These are phyloP conservation scores for Cyberlindnera samutprakarnensis DNA, from an alignment of 805 yeast genomes.

Conservation along the genomic window DNA sequence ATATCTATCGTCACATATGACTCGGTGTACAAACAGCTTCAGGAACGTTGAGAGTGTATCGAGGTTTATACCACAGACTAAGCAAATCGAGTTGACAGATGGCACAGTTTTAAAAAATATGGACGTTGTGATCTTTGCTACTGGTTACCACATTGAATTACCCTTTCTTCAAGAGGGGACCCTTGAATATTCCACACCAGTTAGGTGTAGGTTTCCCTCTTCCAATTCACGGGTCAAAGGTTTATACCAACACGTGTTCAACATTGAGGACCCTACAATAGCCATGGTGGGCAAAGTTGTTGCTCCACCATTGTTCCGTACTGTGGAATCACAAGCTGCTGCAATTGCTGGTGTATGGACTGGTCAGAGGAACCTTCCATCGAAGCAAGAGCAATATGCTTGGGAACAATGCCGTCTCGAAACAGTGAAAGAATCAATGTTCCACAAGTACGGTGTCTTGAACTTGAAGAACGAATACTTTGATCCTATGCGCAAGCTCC, in stretches of 20 bases:
- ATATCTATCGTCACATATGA: conserved; percentile 31
- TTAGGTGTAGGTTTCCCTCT: conserved; percentile 13
- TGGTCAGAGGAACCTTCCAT: conserved; percentile 31
- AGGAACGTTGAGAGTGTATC: conserved; percentile 23
- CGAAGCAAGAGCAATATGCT: conserved; percentile 29
- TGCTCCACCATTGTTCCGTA: conserved; percentile 38
- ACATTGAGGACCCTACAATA: conserved; percentile 38
- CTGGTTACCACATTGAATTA: conserved; percentile 37
- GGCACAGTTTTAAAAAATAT: conserved; percentile 27
- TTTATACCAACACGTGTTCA: conserved; percentile 39
- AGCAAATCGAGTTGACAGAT: conserved; percentile 23
- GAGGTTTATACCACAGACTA: conserved; percentile 23
- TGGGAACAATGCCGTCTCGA: conserved; percentile 26
- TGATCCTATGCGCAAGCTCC: conserved; percentile 21
- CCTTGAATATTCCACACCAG: conserved; percentile 18
- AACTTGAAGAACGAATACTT: conserved; percentile 23
- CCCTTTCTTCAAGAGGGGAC: conserved; percentile 28
- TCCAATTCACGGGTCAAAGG: conserved; percentile 30
- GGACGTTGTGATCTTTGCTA: conserved; percentile 33
- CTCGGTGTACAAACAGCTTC: conserved; percentile 21
- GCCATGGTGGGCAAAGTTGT: conserved; percentile 34
- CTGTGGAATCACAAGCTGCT: conserved; percentile 45
- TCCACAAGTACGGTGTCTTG: conserved; percentile 29
- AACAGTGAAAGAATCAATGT: conserved; percentile 20
- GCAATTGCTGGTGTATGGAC: conserved; percentile 55